Base-by-base conservation (phyloP, 2,329 filamentous ascomycete genomes). In the Trichoderma gracile region DNA sequence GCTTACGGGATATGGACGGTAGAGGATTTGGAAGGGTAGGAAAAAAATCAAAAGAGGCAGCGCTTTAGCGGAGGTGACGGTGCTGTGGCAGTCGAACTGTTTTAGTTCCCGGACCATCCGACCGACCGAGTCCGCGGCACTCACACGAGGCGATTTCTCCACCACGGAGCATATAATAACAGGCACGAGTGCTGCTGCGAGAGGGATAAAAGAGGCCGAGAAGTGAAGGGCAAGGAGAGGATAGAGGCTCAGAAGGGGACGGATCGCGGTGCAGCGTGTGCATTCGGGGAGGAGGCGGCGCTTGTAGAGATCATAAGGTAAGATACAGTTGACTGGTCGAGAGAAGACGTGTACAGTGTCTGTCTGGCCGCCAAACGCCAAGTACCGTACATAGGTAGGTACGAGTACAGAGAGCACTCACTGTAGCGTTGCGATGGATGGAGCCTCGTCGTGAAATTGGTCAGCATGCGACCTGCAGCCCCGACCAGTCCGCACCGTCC, bases 71-170 rank as follows among this genome's bases (percentile, higher is more conserved):
- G 64, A 65, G 64, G 64, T 52, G 57, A 62, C 59, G 64, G 64
- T 59, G 64, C 58, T 47, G 52, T 56, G 58, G 58, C 38, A 57
- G 54, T 52, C 52, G 55, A 43, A 57, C 53, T 62, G 63, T 55
- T 49, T 65, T 68, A 67, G 67, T 60, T 67, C 63, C 67, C 67
- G 67, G 66, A 47, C 65, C 63, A 68, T 68, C 67, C 67, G 67
- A 67, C 65, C 65, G 60, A 46, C 58, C 59, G 56, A 56, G 55
- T 55, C 61, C 60, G 52, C 47, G 47, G 60, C 25, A 52, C 60
- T 49, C 49, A 61, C 23, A 55, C 42, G n/a, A 42, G 42, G 25
- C 42, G 57, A 52, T 43, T 45, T 53, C 30, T 25, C 49, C 63
- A 50, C 55, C 50, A 49, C 56, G 60, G 25, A n/a, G 49, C 19